Percentiles rank a stretch among this genome's conserved stretches.
Evolutionary conservation across 208 protist species (phyloP).

Genomic region (Dictyostelium gargantuum): DNA sequence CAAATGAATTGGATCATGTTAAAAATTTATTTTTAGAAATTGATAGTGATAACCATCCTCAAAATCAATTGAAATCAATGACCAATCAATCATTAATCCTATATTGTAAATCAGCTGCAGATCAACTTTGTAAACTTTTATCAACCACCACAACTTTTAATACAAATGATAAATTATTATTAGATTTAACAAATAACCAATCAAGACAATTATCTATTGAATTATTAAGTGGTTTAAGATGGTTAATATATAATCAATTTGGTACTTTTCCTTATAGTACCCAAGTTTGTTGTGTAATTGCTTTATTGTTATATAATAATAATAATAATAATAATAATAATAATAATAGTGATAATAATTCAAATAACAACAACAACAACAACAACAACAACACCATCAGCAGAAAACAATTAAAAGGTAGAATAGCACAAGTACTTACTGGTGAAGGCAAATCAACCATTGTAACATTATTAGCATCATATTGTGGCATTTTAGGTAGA

Average conservation of each 20-base stretch:
- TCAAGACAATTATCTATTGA: neutral
- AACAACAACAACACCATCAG: too few relatives aligned
- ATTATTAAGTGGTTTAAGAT: neutral
- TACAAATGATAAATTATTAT: neutral
- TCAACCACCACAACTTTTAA: neutral
- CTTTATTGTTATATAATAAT: neutral
- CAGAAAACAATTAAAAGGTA: neutral
- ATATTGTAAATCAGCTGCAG: neutral
- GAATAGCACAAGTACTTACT: neutral
- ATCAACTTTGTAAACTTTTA: neutral
- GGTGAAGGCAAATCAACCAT: neutral
- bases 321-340: too few relatives aligned
- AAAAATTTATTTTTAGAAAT: neutral
- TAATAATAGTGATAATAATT: too few relatives aligned
- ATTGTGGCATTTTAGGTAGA: neutral
- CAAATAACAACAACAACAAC: too few relatives aligned
- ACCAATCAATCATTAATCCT: neutral
- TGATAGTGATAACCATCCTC: neutral
- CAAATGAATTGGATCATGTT: neutral
- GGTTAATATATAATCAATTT: conserved; percentile 27
- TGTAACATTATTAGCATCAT: neutral
- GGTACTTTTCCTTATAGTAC: neutral
- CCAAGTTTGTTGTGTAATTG: conserved; percentile 21
- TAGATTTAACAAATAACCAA: neutral
- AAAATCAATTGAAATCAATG: neutral